phyloP scores from a whole-genome alignment of 306 rosid genomes.

The Quercus berberidifolia region DNA sequence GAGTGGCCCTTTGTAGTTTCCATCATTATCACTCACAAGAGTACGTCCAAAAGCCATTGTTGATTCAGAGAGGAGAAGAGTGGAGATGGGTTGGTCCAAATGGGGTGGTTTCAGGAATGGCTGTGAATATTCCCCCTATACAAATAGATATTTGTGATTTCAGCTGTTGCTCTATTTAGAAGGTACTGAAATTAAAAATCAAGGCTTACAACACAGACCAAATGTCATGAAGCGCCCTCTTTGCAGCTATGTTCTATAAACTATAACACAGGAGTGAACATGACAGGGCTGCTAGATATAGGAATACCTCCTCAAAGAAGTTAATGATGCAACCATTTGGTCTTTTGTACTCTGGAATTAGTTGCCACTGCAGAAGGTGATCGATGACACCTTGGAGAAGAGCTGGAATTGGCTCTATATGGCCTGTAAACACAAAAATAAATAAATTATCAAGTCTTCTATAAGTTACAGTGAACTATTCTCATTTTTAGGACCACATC shows the following conservation, averaged over 20 bases:
- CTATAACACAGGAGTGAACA: conserved; percentile 20
- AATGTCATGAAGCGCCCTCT: conserved; percentile 14
- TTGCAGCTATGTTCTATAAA: conserved; percentile 24
- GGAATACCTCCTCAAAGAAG: conserved; percentile 89
- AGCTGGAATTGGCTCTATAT: conserved; percentile 83
- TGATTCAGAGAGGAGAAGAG: conserved; percentile 85
- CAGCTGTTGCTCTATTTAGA: not conserved
- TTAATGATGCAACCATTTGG: conserved; percentile 93
- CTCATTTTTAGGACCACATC: not conserved
- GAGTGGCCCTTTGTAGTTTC: conserved; percentile 96
- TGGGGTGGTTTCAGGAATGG: conserved; percentile 99
- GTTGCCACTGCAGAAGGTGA: conserved; percentile 88
- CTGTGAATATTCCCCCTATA: conserved; percentile 89
- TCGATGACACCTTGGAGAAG: conserved; percentile 77
- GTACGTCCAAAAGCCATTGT: conserved; percentile 91
- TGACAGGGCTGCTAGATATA: conserved; percentile 29
- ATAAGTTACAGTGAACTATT: not conserved
- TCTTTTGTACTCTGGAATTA: conserved; percentile 92
- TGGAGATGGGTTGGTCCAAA: conserved; percentile 92
- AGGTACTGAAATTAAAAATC: not conserved
- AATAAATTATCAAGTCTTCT: conserved; percentile 3
- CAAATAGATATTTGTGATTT: conserved; percentile 5
- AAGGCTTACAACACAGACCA: conserved; percentile 20
- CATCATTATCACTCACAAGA: conserved; percentile 79
- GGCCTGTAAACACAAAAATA: conserved; percentile 37